These are phyloP conservation scores for Kwoniella sp. DNA, from an alignment of 768 basidiomycete species.

Conservation along the genomic window DNA sequence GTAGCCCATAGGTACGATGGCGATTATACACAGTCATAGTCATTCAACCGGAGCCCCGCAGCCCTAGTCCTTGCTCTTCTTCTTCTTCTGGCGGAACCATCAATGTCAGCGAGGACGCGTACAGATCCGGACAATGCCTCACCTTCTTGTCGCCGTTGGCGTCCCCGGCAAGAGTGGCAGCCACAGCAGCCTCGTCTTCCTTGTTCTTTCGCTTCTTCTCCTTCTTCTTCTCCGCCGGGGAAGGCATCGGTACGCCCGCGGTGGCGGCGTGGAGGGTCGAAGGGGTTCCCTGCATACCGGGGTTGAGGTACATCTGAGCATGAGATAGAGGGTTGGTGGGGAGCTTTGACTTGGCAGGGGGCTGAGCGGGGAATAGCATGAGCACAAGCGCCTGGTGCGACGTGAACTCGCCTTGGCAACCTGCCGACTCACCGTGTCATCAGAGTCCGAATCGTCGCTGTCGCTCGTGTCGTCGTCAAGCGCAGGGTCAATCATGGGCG, in stretches of 20 bases:
- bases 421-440: slow-evolving; percentile 11
- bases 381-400: not conserved
- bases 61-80: slow-evolving; percentile 15
- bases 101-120: not conserved
- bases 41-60: too few species aligned
- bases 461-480: slow-evolving; percentile 8
- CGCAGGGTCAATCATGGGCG: slow-evolving; percentile 4
- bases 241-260: not conserved
- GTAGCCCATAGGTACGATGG: too few species aligned
- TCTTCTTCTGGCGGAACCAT: slow-evolving; percentile 7
- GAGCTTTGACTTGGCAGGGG: not conserved
- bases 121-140: not conserved
- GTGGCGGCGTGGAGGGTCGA: slow-evolving; percentile 11
- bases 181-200: slow-evolving; percentile 11
- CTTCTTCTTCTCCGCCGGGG: slow-evolving; percentile 4
- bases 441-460: slow-evolving; percentile 11
- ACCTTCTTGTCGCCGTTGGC: slow-evolving; percentile 10
- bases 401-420: not conserved
- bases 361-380: not conserved
- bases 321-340: not conserved
- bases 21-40: too few species aligned
- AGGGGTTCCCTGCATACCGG: not conserved
- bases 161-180: not conserved
- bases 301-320: not conserved
- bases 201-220: slow-evolving; percentile 19